Base-by-base conservation (phyloP, 352 stramenopile species). In the Globisporangium iwayamae region DNA sequence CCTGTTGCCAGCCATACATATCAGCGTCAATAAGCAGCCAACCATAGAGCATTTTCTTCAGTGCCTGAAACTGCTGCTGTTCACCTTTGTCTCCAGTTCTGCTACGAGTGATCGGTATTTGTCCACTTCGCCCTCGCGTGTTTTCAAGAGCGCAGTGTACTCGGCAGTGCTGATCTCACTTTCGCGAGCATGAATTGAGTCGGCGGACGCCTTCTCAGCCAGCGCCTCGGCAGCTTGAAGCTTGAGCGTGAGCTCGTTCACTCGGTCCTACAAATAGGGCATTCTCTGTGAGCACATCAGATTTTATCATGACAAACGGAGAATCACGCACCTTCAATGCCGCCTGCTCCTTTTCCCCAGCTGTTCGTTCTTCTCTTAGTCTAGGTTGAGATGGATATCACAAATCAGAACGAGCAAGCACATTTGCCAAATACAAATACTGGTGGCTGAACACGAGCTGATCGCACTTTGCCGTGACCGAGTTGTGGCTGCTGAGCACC, bases 401-500 rank as follows among this genome's bases (percentile, higher is more conserved):
- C 22, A 28, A 11, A 41, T n/a, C n/a, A n/a, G n/a, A n/a, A n/a
- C n/a, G n/a, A n/a, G n/a, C n/a, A n/a, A n/a, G n/a, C n/a, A n/a
- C n/a, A n/a, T n/a, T n/a, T n/a, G 25, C 6, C 34, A 38, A 38
- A 38, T 9, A 38, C 7, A 38, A 38, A 38, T 38, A 9, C 34
- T 38, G n/a, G n/a, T n/a, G n/a, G n/a, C n/a, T n/a, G n/a, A n/a
- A n/a, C n/a, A n/a, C n/a, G n/a, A 61, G 14, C 22, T 56, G 10
- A 39, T 38, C 69, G 30, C 65, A 91, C 83, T 87, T 91, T 52
- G 68, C 61, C 1, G 73, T 74, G 34, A 85, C 56, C 5, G 78
- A 63, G 58, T 79, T 84, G 65, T 93, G 85, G 47, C 72, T 90
- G 54, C 64, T 81, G 32, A 85, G 65, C 28, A 89, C 68, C n/a